Percentiles rank a stretch among this genome's conserved stretches.
phyloP scores from a whole-genome alignment of 2,329 filamentous ascomycete genomes.

The Sporothrix protearum region DNA sequence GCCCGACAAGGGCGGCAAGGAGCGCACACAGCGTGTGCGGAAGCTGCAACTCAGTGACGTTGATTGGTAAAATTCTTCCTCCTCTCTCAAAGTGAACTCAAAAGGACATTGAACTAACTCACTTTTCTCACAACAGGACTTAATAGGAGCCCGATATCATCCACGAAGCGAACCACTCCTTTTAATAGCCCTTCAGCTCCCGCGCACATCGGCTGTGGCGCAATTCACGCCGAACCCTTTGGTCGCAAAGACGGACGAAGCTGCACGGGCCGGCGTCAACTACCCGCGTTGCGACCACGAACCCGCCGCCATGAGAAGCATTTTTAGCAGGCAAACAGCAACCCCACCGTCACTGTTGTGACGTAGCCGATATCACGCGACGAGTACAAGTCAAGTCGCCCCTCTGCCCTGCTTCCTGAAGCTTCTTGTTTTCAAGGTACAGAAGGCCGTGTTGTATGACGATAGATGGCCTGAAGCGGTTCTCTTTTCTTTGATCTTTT shows the following conservation, averaged over 20 bases:
- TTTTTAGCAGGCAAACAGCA: neutral
- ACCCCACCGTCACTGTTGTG: neutral
- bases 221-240: neutral
- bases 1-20: slow-evolving; percentile 54
- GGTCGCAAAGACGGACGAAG: neutral
- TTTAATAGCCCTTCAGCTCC: neutral
- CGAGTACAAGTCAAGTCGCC: neutral
- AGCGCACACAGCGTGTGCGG: slow-evolving; percentile 75
- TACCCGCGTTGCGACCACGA: neutral
- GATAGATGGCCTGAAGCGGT: neutral
- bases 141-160: neutral
- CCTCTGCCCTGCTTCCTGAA: neutral
- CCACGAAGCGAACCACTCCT: neutral
- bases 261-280: neutral
- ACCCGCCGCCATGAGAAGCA: neutral
- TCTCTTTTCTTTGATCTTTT: neutral
- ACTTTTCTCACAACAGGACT: neutral
- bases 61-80: slow-evolving; percentile 70
- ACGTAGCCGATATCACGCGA: neutral
- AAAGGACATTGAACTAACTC: neutral
- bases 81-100: neutral
- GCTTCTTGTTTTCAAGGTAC: neutral
- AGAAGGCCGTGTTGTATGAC: neutral
- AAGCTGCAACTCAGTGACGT: slow-evolving; percentile 95
- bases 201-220: neutral